These are phyloP conservation scores for Jackrogersella multiformis DNA, from an alignment of 495 filamentous ascomycete species.

Conservation along the genomic window DNA sequence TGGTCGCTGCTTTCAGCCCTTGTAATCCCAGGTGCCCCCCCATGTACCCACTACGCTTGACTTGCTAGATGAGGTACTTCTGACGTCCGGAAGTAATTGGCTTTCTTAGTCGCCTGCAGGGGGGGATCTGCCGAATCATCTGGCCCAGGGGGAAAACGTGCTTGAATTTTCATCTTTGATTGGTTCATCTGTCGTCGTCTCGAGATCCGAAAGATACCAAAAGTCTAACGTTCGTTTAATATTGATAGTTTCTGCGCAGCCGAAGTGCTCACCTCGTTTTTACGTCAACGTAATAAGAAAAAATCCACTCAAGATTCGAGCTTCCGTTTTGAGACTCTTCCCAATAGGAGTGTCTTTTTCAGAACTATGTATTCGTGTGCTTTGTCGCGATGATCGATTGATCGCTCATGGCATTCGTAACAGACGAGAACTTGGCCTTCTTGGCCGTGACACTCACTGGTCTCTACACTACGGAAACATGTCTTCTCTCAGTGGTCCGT, in stretches of 20 bases:
- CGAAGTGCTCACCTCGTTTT: slow-evolving; percentile 10
- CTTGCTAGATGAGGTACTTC: slow-evolving; percentile 20
- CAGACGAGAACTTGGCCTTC: slow-evolving; percentile 7
- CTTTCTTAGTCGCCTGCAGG: slow-evolving; percentile 20
- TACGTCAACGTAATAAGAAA: slow-evolving; percentile 32
- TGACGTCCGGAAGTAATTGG: slow-evolving; percentile 8
- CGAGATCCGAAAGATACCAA: slow-evolving; percentile 30
- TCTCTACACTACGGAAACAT: not conserved
- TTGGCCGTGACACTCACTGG: slow-evolving; percentile 1
- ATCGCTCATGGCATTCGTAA: slow-evolving; percentile 18
- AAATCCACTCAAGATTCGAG: slow-evolving; percentile 9
- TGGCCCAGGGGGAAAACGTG: slow-evolving; percentile 35
- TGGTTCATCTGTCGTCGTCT: slow-evolving; percentile 21
- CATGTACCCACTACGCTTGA: slow-evolving; percentile 14
- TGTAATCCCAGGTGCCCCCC: no score
- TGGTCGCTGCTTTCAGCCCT: no score
- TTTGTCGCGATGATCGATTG: slow-evolving; percentile 9
- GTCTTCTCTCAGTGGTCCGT: not conserved
- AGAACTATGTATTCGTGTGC: slow-evolving; percentile 19
- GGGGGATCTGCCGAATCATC: slow-evolving; percentile 40
- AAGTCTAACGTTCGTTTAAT: not conserved
- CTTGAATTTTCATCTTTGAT: slow-evolving; percentile 23
- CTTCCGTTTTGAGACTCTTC: slow-evolving; percentile 25
- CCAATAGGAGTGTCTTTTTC: not conserved
- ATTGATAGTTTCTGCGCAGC: slow-evolving; percentile 14